Conservation (phyloP, 495 filamentous ascomycete genomes). For the Entonaema liquescens region DNA sequence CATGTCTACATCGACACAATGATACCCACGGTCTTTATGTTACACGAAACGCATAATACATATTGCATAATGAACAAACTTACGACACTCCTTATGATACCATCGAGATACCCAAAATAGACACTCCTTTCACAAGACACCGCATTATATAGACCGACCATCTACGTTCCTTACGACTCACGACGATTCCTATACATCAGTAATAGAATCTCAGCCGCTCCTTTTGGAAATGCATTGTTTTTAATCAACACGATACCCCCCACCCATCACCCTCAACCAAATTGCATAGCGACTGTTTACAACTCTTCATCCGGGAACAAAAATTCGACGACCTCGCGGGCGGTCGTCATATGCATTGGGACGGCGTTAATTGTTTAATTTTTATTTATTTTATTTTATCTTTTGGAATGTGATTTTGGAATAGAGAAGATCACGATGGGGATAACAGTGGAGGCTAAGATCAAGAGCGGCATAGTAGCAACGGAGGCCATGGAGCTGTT, state of each 20-base stretch:
- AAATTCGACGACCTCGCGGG: constrained; percentile 42
- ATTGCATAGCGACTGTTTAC: constrained; percentile 63
- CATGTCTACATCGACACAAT: constrained; percentile 57
- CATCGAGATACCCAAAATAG: constrained; percentile 54
- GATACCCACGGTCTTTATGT: constrained; percentile 54
- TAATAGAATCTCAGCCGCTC: constrained; percentile 49
- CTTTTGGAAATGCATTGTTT: constrained; percentile 45
- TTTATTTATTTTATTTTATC: constrained; percentile 23
- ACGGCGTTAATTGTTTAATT: constrained; percentile 41
- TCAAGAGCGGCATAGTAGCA: constrained; percentile 25
- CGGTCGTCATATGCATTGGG: constrained; percentile 48
- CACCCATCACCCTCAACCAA: constrained; percentile 51
- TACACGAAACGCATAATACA: constrained; percentile 51
- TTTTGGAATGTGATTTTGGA: constrained; percentile 18
- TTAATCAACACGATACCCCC: constrained; percentile 47
- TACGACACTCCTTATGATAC: constrained; percentile 57
- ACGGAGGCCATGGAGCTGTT: constrained; percentile 15
- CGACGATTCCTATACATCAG: constrained; percentile 46
- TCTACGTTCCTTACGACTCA: constrained; percentile 47
- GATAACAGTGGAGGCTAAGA: constrained; percentile 12
- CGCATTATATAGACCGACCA: constrained; percentile 55
- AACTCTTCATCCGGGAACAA: constrained; percentile 41
- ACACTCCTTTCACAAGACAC: constrained; percentile 55
- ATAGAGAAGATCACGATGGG: constrained; percentile 27
- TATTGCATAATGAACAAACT: constrained; percentile 49